Conservation (phyloP, 371 early-diverging fungal genomes). For the Rhizopus microsporus region DNA sequence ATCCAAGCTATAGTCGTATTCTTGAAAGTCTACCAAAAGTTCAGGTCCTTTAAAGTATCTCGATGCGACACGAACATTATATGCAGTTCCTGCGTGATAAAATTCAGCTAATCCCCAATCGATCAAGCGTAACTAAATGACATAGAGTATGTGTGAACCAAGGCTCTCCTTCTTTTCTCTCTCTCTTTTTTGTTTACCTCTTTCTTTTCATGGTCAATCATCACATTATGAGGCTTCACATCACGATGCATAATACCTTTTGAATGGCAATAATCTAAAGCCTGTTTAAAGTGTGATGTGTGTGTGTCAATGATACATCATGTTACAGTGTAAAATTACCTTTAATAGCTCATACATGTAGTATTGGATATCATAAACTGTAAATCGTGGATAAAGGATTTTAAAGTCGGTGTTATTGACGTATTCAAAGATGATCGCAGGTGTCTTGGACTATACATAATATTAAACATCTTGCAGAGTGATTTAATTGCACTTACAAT, state of each 20-base stretch:
- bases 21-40: constrained; percentile 95
- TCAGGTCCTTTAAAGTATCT: constrained; percentile 99
- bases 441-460: constrained; percentile 78
- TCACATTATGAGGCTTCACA: constrained; percentile 99
- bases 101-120: constrained; percentile 99
- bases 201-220: constrained; percentile 96
- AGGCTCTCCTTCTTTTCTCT: constrained; percentile 15
- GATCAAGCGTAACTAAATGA: constrained; percentile 84
- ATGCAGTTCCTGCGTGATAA: constrained; percentile 96
- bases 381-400: constrained; percentile 71
- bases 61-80: constrained; percentile 98
- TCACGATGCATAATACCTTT: constrained; percentile 99
- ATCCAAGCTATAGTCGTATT: constrained; percentile 98
- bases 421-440: constrained; percentile 96
- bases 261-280: constrained; percentile 98
- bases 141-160: not conserved
- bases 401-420: constrained; percentile 84
- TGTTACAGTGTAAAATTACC: not conserved
- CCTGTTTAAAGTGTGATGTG: constrained; percentile 43
- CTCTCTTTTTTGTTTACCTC: constrained; percentile 51
- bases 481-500: constrained; percentile 48
- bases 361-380: constrained; percentile 92
- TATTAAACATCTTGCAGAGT: constrained; percentile 33
- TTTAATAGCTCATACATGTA: constrained; percentile 97
- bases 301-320: not conserved